Conservation (phyloP, 2,329 filamentous ascomycete species). For the Talaromyces amestolkiae region DNA sequence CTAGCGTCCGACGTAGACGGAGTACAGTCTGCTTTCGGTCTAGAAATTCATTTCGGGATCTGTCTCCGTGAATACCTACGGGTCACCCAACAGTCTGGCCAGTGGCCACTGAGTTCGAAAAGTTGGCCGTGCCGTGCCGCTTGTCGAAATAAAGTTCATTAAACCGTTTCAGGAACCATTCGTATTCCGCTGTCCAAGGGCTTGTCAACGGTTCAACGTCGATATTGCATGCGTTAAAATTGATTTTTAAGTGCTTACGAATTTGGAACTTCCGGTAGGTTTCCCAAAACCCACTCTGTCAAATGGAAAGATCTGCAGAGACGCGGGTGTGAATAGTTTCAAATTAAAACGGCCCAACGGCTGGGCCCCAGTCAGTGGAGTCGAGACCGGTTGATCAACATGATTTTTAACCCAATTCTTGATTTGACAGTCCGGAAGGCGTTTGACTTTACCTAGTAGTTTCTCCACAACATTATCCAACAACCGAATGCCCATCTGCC, state of each 20-base stretch:
- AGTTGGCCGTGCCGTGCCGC: not conserved
- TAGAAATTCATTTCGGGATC: not conserved
- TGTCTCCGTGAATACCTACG: not conserved
- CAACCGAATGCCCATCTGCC: not conserved
- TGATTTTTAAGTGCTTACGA: not conserved
- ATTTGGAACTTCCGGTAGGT: not conserved
- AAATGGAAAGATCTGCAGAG: not conserved
- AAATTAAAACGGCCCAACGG: slow-evolving; percentile 7
- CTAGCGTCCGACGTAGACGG: not conserved
- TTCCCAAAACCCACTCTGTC: not conserved
- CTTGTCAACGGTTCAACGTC: not conserved
- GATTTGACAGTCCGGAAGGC: not conserved
- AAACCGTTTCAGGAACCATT: not conserved
- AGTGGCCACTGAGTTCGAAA: not conserved
- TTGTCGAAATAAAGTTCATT: not conserved
- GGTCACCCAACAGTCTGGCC: not conserved
- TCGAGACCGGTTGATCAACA: not conserved
- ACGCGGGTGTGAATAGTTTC: not conserved
- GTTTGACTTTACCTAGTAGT: not conserved
- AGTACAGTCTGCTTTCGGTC: not conserved
- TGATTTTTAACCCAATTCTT: not conserved
- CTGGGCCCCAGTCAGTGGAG: not conserved
- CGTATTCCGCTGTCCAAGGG: not conserved
- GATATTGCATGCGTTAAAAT: not conserved
- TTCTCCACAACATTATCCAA: not conserved